Evolutionary conservation across 2,329 filamentous ascomycete genomes (phyloP), one percentile per base, ranked within the genome.

Genomic region (Diplodia corticola): DNA sequence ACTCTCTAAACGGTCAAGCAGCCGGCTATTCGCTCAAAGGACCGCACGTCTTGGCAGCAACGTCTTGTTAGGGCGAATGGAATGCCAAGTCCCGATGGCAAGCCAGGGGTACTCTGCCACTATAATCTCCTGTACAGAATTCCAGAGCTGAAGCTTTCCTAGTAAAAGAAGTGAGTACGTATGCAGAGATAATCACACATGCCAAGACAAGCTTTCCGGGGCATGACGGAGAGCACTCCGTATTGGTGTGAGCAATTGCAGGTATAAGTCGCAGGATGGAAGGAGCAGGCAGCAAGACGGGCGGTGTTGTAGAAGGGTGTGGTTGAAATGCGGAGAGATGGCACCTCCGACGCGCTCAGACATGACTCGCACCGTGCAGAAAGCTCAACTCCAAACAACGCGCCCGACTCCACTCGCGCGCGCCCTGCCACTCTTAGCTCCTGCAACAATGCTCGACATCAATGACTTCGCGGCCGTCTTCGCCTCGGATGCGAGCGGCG

Each of bases 391-490:
- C 64, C 53, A 65, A 49, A 61, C 63, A 65, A 46, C 44, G 33
- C 53, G 53, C 53, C 40, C 17, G 54, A 46, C 40, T 28, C 54
- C 44, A 59, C 44, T 22, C 44, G 59, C 55, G 59, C 59, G 50
- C 82, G 44, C 26, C 9, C 44, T 49, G 13, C 57, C 12, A 48
- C 40, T 17, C 28, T 20, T 24, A 50, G 40, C n/a, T 17, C 15
- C 26, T 60, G 40, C 40, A 60, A 48, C 37, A 24, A 90, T 89
- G 85, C 81, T 88, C 50, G 83, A 90, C 72, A 89, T 88, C 75
- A 83, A 86, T 26, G 83, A 89, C 40, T 91, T 91, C 68, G 84
- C 90, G 24, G 81, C 85, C 9, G 86, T 92, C 1, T 95, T 94
- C 70, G 82, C 71, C 22, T 53, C 35, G 13, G 60, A 63, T 22